These are phyloP conservation scores for Nematodospora valgi DNA, from an alignment of 805 yeast genomes.

Conservation along the genomic window DNA sequence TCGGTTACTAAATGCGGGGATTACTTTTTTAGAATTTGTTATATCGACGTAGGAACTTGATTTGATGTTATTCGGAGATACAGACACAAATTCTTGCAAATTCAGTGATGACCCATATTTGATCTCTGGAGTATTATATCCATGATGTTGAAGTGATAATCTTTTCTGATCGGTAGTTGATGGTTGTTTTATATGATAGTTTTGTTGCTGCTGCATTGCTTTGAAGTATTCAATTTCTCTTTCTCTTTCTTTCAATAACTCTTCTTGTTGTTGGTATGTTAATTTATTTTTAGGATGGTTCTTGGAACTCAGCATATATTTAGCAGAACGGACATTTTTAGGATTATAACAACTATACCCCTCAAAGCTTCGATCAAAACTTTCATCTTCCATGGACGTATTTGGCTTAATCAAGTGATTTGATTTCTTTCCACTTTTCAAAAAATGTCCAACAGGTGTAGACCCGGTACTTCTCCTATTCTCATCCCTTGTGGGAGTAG, in stretches of 20 bases:
- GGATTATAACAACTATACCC: no score
- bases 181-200: slow-evolving; percentile 19
- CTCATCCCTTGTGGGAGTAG: slow-evolving; percentile 11
- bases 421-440: slow-evolving; percentile 11
- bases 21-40: not conserved
- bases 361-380: slow-evolving; percentile 15
- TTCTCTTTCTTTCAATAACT: slow-evolving; percentile 18
- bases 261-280: slow-evolving; percentile 17
- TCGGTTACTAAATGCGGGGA: slow-evolving; percentile 17
- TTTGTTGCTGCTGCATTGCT: slow-evolving; percentile 28
- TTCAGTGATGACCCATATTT: not conserved
- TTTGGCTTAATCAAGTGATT: slow-evolving; percentile 11
- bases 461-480: slow-evolving; percentile 5
- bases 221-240: slow-evolving; percentile 29
- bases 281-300: slow-evolving; percentile 17
- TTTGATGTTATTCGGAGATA: slow-evolving; percentile 8
- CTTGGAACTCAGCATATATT: slow-evolving; percentile 14
- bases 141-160: slow-evolving; percentile 9
- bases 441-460: slow-evolving; percentile 13
- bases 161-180: slow-evolving; percentile 11
- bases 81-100: not conserved
- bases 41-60: slow-evolving; percentile 19
- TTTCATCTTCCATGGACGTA: slow-evolving; percentile 17
- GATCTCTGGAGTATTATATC: not conserved
- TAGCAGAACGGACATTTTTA: slow-evolving; percentile 12